Conservation (phyloP, 1,284 basidiomycete species). For the Melampsora abietis-canadensis region DNA sequence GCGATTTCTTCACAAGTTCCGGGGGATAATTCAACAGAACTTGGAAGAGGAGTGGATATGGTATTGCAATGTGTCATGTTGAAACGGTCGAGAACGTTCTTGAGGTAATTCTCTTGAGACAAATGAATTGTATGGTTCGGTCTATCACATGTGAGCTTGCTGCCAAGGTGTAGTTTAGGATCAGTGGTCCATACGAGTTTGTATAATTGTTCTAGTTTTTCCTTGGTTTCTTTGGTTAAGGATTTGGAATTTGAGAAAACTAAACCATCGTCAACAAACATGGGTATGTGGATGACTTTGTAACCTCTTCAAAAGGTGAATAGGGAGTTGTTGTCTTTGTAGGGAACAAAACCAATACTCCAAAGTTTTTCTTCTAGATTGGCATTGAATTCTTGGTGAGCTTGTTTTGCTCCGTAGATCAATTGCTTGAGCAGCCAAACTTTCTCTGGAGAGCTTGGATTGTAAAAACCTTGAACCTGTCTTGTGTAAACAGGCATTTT, state of each 20-base stretch:
- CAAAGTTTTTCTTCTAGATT: neutral
- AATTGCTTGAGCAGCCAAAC: neutral
- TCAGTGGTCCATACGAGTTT: neutral
- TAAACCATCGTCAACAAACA: conserved; percentile 1
- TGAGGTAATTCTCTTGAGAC: neutral
- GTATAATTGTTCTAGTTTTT: neutral
- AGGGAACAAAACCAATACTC: neutral
- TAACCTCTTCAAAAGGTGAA: neutral
- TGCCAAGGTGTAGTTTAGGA: neutral
- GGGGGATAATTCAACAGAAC: neutral
- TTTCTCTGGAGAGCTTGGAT: neutral
- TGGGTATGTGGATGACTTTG: neutral
- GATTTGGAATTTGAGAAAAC: neutral
- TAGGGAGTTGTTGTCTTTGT: neutral
- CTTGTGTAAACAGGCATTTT: too few species aligned
- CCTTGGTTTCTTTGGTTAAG: neutral
- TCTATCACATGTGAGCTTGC: too few species aligned
- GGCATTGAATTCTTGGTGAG: conserved; percentile 5
- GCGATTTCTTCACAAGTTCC: too few species aligned
- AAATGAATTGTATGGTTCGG: neutral
- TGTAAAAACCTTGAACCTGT: conserved; percentile 5
- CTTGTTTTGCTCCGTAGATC: conserved; percentile 4
- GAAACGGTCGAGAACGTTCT: neutral
- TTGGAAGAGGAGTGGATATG: neutral
- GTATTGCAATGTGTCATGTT: neutral